Evolutionary conservation across 495 filamentous ascomycete species (phyloP).

Genomic region (Apiosordaria backusii): DNA sequence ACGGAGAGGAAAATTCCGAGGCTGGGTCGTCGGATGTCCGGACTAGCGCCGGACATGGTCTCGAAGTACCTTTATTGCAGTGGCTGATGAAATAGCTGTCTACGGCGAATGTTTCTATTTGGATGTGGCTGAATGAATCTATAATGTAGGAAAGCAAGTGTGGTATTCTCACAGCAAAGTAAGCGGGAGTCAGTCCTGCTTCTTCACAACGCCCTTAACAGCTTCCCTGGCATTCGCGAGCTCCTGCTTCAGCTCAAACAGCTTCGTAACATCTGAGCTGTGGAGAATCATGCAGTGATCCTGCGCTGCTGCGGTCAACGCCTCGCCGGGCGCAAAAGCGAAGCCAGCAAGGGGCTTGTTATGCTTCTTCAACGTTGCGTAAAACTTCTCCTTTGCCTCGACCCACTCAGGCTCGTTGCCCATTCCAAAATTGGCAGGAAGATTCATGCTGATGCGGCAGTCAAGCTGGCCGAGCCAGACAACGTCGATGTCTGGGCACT

Average conservation of each 20-base stretch:
- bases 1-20: too few relatives aligned
- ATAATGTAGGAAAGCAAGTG: too few relatives aligned
- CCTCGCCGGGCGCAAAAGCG: constrained; percentile 26
- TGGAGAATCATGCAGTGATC: constrained; percentile 27
- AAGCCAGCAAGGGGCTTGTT: constrained; percentile 35
- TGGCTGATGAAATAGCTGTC: too few relatives aligned
- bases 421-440: constrained; percentile 27
- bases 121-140: too few relatives aligned
- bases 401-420: constrained; percentile 40
- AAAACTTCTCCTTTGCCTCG: constrained; percentile 33
- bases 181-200: not conserved
- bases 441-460: constrained; percentile 39
- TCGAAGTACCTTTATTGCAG: too few relatives aligned
- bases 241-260: constrained; percentile 20
- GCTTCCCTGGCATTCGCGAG: constrained; percentile 20
- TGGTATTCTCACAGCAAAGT: too few relatives aligned
- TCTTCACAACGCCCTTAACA: constrained; percentile 10
- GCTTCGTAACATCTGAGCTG: constrained; percentile 26
- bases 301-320: constrained; percentile 18
- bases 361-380: constrained; percentile 39
- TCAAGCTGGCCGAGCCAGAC: constrained; percentile 47
- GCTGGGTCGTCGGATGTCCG: too few relatives aligned
- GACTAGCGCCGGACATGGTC: too few relatives aligned
- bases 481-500: constrained; percentile 40
- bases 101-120: too few relatives aligned